Evolutionary conservation across 768 basidiomycete species (phyloP).

Genomic region (Pleurotus ostreatus): DNA sequence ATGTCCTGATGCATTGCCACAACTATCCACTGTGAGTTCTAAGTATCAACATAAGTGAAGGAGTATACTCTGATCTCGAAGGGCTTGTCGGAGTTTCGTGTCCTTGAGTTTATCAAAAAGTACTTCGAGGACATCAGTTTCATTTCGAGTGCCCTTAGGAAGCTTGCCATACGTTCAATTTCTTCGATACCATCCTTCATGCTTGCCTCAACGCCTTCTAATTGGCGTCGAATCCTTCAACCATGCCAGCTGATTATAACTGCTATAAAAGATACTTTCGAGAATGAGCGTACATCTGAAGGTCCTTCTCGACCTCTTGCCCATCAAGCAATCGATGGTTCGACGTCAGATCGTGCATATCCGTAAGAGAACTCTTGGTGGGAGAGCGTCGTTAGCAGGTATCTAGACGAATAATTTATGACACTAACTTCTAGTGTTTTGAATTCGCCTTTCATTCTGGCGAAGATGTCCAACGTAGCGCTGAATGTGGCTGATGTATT

Average conservation of each 20-base stretch:
- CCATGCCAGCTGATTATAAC: not conserved
- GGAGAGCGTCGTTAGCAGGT: not conserved
- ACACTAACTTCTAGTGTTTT: not conserved
- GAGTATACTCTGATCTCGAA: constrained; percentile 40
- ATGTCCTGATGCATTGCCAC: constrained; percentile 41
- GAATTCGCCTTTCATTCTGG: constrained; percentile 3
- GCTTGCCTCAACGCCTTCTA: constrained; percentile 37
- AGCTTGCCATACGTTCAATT: constrained; percentile 37
- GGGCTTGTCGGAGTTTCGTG: constrained; percentile 37
- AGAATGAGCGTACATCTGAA: constrained; percentile 39
- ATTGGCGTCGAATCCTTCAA: constrained; percentile 38
- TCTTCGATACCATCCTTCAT: constrained; percentile 43
- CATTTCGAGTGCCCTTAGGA: no score
- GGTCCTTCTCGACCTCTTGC: constrained; percentile 28
- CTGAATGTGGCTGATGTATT: not conserved
- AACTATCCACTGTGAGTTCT: constrained; percentile 22
- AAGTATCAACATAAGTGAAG: not conserved
- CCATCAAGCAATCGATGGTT: constrained; percentile 37
- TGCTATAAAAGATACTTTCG: not conserved
- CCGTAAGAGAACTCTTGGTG: constrained; percentile 38
- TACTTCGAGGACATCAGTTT: constrained; percentile 22
- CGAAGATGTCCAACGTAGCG: not conserved
- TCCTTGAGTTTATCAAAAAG: constrained; percentile 44
- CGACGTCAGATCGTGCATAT: constrained; percentile 39
- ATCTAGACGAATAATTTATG: not conserved